Conservation (phyloP, 768 basidiomycete species). For the Cystofilobasidium bisporidii region DNA sequence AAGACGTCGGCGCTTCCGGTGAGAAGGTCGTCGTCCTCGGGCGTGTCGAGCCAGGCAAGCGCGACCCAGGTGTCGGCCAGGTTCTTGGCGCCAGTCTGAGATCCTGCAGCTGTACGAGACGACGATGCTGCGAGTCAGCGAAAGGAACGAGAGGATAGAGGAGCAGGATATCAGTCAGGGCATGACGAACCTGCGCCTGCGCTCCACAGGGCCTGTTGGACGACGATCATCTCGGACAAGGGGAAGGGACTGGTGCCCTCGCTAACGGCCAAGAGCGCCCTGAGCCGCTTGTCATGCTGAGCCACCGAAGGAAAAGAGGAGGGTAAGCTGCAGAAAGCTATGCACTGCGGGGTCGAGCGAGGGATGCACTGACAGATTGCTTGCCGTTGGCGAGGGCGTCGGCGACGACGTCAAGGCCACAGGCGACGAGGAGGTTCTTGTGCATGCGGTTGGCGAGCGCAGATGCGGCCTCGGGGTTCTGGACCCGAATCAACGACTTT, state of each 20-base stretch:
- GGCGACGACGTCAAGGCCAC: slow-evolving; percentile 1
- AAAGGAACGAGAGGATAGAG: too few relatives aligned
- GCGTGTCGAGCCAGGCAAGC: neutral
- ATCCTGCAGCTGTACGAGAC: neutral
- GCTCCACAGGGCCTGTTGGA: slow-evolving; percentile 23
- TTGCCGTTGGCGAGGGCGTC: slow-evolving; percentile 13
- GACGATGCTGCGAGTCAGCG: neutral
- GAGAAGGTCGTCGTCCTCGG: slow-evolving; percentile 23
- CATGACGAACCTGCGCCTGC: slow-evolving; percentile 3
- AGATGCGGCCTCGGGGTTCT: neutral
- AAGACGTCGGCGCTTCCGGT: slow-evolving; percentile 36
- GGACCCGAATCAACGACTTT: slow-evolving; percentile 12
- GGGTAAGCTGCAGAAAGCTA: neutral
- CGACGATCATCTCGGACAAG: slow-evolving; percentile 18
- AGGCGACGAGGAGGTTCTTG: slow-evolving; percentile 14
- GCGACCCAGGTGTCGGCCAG: neutral
- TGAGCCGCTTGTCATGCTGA: neutral
- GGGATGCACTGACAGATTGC: slow-evolving; percentile 13
- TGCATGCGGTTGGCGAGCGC: neutral
- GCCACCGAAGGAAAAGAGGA: neutral
- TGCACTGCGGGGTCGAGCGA: too few relatives aligned
- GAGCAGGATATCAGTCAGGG: too few relatives aligned
- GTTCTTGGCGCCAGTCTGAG: neutral
- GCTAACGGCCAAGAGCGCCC: neutral
- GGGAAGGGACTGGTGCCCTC: slow-evolving; percentile 7